Conservation (phyloP, 805 yeast species). For the Zygosaccharomyces pseudorouxii region DNA sequence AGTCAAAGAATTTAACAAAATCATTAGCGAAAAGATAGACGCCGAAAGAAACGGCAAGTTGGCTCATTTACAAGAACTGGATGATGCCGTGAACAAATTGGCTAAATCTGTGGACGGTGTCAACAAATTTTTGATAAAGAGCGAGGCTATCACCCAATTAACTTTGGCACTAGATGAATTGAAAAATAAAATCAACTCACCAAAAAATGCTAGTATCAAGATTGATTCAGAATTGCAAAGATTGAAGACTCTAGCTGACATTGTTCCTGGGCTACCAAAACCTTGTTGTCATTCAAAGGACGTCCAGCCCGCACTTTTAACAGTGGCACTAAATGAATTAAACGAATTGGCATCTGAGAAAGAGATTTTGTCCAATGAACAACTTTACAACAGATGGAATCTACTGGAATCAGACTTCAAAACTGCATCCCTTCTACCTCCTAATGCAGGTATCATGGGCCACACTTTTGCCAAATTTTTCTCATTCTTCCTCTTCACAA, state of each 20-base stretch:
- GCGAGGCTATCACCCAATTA: conserved; percentile 34
- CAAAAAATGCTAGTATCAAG: conserved; percentile 22
- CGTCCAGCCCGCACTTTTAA: conserved; percentile 21
- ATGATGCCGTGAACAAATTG: conserved; percentile 49
- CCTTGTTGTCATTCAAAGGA: conserved; percentile 23
- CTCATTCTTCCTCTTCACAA: conserved; percentile 69
- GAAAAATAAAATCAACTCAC: conserved; percentile 21
- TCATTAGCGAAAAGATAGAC: conserved; percentile 57
- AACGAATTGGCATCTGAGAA: conserved; percentile 35
- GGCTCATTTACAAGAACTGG: conserved; percentile 58
- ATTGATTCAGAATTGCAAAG: conserved; percentile 38
- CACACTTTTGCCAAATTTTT: conserved; percentile 77
- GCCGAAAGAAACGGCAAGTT: conserved; percentile 76
- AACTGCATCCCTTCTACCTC: conserved; percentile 84
- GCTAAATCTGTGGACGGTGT: conserved; percentile 38
- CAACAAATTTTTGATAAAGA: conserved; percentile 36
- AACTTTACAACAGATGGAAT: conserved; percentile 75
- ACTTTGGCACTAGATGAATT: conserved; percentile 22
- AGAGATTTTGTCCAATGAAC: conserved; percentile 73
- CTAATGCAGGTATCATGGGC: conserved; percentile 92
- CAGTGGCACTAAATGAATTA: conserved; percentile 40
- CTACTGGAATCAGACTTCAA: conserved; percentile 80
- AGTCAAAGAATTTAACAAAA: conserved; percentile 58
- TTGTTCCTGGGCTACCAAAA: conserved; percentile 25
- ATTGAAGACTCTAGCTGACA: conserved; percentile 23